Conservation (phyloP, 1,284 basidiomycete genomes). For the Porodaedalea pini region DNA sequence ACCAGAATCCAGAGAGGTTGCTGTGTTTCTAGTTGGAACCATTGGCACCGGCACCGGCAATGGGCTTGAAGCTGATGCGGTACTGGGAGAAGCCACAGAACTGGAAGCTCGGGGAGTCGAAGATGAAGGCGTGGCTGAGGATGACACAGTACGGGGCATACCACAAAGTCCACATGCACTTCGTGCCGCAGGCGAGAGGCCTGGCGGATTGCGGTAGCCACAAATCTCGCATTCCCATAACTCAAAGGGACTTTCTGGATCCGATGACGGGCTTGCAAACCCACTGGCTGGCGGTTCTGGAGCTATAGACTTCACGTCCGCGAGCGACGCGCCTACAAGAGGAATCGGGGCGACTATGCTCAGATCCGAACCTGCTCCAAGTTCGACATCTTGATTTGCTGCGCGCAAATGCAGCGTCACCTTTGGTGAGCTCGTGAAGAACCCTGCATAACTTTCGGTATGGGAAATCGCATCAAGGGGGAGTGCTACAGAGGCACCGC, state of each 20-base stretch:
- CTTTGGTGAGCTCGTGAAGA: slow-evolving; percentile 89
- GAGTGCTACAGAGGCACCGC: slow-evolving; percentile 39
- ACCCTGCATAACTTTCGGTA: slow-evolving; percentile 89
- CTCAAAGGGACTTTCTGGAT: slow-evolving; percentile 35
- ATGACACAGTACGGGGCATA: slow-evolving; percentile 49
- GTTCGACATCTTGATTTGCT: neutral
- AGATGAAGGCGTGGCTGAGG: slow-evolving; percentile 25
- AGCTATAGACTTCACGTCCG: neutral
- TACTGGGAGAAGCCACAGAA: slow-evolving; percentile 8
- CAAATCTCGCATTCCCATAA: slow-evolving; percentile 88
- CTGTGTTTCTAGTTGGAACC: neutral
- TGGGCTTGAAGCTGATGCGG: neutral
- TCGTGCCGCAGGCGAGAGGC: slow-evolving; percentile 57
- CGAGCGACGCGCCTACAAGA: neutral
- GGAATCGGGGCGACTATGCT: neutral
- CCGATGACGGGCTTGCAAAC: neutral
- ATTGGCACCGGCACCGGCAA: slow-evolving; percentile 3
- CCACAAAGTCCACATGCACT: slow-evolving; percentile 72
- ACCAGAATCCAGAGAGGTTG: neutral
- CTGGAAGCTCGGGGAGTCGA: slow-evolving; percentile 25
- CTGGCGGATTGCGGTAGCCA: slow-evolving; percentile 74
- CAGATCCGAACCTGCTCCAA: neutral
- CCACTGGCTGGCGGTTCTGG: neutral
- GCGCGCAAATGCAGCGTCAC: slow-evolving; percentile 70
- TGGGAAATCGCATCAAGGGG: slow-evolving; percentile 67